Evolutionary conservation across 345 rosid species (phyloP).

Genomic region (Moricandia arvensis): DNA sequence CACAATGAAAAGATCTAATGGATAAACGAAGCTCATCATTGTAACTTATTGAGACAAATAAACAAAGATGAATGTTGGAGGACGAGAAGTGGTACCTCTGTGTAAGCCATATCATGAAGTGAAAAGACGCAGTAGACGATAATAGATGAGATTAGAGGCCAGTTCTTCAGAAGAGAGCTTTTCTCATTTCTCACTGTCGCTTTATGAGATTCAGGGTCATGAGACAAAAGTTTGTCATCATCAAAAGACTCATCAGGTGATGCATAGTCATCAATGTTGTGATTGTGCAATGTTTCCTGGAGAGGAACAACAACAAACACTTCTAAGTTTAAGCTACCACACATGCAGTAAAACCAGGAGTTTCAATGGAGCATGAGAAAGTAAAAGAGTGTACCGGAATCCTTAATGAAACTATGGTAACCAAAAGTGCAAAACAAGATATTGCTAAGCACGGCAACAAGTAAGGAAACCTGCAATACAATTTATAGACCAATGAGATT

Average conservation of each 20-base stretch:
- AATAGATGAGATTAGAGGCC: not conserved
- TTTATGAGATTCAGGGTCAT: not conserved
- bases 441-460: not conserved
- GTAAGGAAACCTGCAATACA: not conserved
- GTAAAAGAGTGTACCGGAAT: not conserved
- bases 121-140: not conserved
- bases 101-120: not conserved
- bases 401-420: not conserved
- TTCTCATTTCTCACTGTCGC: not conserved
- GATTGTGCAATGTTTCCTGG: not conserved
- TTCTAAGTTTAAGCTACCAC: not conserved
- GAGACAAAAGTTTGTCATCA: not conserved
- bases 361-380: not conserved
- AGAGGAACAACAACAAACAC: not conserved
- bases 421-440: not conserved
- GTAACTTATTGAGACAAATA: not conserved
- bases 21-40: not conserved
- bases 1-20: not conserved
- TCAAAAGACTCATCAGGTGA: not conserved
- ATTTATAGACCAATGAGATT: not conserved
- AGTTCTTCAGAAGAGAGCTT: not conserved
- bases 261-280: not conserved
- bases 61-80: not conserved
- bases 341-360: not conserved
- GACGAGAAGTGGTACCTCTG: not conserved